These are phyloP conservation scores for Alternaria burnsii DNA, from an alignment of 2,329 filamentous ascomycete species.

Conservation along the genomic window DNA sequence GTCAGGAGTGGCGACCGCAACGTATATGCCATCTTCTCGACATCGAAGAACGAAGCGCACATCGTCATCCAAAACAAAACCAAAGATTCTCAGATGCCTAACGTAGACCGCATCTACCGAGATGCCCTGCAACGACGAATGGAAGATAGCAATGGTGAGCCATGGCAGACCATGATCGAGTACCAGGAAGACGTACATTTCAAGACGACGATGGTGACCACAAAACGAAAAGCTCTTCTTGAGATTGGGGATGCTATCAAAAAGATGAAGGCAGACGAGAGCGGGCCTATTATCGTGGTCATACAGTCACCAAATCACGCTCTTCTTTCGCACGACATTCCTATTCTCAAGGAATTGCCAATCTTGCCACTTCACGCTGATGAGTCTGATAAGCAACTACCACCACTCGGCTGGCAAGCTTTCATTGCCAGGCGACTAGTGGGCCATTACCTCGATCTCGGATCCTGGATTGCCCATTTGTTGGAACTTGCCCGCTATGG, in stretches of 20 bases:
- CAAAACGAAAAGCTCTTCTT: constrained; percentile 84
- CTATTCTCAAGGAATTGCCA: constrained; percentile 83
- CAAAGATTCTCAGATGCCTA: constrained; percentile 85
- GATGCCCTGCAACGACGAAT: constrained; percentile 75
- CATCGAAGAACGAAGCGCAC: constrained; percentile 78
- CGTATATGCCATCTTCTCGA: constrained; percentile 93
- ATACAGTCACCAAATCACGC: constrained; percentile 88
- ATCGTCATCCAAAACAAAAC: constrained; percentile 87
- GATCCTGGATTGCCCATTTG: constrained; percentile 89
- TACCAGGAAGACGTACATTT: constrained; percentile 90
- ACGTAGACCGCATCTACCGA: constrained; percentile 85
- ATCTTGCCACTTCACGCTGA: constrained; percentile 83
- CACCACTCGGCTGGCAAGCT: constrained; percentile 91
- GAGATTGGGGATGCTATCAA: constrained; percentile 89
- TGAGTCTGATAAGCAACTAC: constrained; percentile 82
- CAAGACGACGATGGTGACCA: constrained; percentile 86
- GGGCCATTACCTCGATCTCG: constrained; percentile 89
- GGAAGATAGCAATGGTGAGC: constrained; percentile 71
- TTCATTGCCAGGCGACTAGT: constrained; percentile 88
- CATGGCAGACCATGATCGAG: constrained; percentile 81
- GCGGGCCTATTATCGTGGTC: constrained; percentile 80
- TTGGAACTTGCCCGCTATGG: constrained; percentile 89
- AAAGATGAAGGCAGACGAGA: constrained; percentile 87
- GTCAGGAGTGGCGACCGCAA: constrained; percentile 89
- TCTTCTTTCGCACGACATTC: constrained; percentile 83